phyloP scores from a whole-genome alignment of 2,329 filamentous ascomycete genomes.

The Fusarium acutatum region DNA sequence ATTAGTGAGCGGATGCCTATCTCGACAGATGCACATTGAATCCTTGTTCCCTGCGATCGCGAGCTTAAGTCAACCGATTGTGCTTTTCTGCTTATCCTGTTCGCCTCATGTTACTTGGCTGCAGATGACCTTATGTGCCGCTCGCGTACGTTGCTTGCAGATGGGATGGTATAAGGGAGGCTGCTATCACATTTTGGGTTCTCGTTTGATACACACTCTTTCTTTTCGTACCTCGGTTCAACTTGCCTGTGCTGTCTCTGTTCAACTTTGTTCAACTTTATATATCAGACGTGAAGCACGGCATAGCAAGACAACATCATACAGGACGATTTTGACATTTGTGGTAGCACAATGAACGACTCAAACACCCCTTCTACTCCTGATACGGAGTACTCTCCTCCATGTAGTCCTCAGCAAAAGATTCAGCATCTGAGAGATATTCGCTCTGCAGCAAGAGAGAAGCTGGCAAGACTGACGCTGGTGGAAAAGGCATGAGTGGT shows the following conservation, averaged over 20 bases:
- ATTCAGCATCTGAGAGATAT: slow-evolving; percentile 47
- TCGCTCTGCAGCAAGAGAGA: slow-evolving; percentile 56
- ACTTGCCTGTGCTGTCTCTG: not conserved
- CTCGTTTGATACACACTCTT: not conserved
- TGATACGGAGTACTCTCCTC: slow-evolving; percentile 59
- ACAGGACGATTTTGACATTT: not conserved
- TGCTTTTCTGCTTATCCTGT: not conserved
- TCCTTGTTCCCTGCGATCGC: slow-evolving; percentile 28
- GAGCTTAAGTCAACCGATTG: not conserved
- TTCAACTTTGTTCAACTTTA: not conserved
- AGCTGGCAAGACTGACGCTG: slow-evolving; percentile 60
- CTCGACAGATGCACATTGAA: not conserved
- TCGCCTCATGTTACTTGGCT: slow-evolving; percentile 6
- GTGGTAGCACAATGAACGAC: slow-evolving; percentile 25
- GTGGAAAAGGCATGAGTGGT: slow-evolving; percentile 62
- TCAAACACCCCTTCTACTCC: slow-evolving; percentile 52
- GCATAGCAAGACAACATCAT: not conserved
- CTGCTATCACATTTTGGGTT: not conserved
- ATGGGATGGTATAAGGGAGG: slow-evolving; percentile 12
- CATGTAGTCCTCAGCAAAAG: slow-evolving; percentile 54
- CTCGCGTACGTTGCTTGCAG: slow-evolving; percentile 2
- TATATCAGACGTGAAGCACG: slow-evolving; percentile 2
- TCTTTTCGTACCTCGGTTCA: not conserved
- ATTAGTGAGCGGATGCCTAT: slow-evolving; percentile 12
- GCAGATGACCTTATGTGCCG: slow-evolving; percentile 22